phyloP scores from a whole-genome alignment of 331 rosid genomes.

The Malus hybrid region DNA sequence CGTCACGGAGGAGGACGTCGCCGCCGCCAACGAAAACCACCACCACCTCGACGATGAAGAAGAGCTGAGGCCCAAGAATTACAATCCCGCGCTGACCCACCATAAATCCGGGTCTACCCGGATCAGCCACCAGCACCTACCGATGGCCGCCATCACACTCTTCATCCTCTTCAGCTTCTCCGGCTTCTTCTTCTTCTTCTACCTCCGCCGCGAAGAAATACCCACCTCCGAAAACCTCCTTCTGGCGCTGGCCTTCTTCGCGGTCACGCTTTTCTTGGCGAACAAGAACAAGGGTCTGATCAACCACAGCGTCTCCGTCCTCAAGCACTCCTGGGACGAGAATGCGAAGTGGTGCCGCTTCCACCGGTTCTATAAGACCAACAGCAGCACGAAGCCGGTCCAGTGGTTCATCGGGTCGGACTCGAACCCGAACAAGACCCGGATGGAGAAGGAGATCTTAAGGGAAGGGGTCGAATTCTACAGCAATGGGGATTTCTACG shows the following conservation, averaged over 20 bases:
- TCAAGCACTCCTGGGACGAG: conserved; percentile 59
- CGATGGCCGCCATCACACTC: conserved; percentile 29
- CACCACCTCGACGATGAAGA: conserved; percentile 35
- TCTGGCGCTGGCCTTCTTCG: conserved; percentile 62
- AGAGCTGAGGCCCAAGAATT: conserved; percentile 29
- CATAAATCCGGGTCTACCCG: conserved; percentile 45
- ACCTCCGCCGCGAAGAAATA: conserved; percentile 40
- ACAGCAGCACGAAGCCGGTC: conserved; percentile 40
- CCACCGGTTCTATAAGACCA: conserved; percentile 38
- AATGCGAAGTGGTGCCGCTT: conserved; percentile 42
- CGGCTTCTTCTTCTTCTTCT: conserved; percentile 35
- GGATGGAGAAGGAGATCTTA: conserved; percentile 23
- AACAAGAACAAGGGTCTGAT: conserved; percentile 62
- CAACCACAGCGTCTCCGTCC: conserved; percentile 28
- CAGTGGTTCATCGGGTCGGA: conserved; percentile 89
- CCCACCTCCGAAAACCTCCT: conserved; percentile 75
- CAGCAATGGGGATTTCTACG: conserved; percentile 95
- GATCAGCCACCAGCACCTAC: conserved; percentile 27
- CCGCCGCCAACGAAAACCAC: not conserved
- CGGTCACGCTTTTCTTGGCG: conserved; percentile 66
- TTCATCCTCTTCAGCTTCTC: conserved; percentile 35
- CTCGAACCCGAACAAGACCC: conserved; percentile 5
- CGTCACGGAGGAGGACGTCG: conserved; percentile 37
- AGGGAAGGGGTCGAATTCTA: conserved; percentile 86
- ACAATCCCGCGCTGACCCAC: conserved; percentile 28